Evolutionary conservation across 495 filamentous ascomycete genomes (phyloP).

Genomic region (Hyaloscypha variabilis): DNA sequence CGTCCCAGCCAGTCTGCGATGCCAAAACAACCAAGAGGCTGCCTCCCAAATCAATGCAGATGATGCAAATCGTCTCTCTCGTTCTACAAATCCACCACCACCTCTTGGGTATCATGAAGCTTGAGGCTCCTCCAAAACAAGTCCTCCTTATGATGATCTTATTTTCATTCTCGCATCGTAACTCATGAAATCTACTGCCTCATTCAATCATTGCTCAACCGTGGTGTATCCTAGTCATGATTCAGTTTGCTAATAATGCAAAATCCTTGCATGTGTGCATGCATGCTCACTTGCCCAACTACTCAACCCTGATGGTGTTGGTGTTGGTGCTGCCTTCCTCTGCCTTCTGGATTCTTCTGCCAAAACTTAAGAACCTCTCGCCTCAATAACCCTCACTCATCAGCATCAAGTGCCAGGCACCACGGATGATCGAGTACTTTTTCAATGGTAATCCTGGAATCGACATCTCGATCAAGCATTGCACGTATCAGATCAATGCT

Average conservation of each 20-base stretch:
- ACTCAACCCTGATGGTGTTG: no score
- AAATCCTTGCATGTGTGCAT: not conserved
- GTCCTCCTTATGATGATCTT: not conserved
- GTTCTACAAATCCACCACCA: not conserved
- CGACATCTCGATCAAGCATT: slow-evolving; percentile 92
- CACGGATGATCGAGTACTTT: slow-evolving; percentile 87
- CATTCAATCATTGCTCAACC: not conserved
- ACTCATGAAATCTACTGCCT: slow-evolving; percentile 15
- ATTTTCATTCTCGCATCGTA: not conserved
- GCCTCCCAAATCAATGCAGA: not conserved
- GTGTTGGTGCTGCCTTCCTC: not conserved
- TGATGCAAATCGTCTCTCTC: not conserved
- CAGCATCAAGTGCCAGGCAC: slow-evolving; percentile 35
- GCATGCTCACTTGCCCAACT: not conserved
- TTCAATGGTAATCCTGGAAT: slow-evolving; percentile 76
- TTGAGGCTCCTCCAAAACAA: not conserved
- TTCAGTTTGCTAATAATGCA: not conserved
- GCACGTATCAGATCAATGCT: slow-evolving; percentile 86
- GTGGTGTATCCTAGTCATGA: not conserved
- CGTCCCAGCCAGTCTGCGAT: not conserved
- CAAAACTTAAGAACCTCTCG: slow-evolving; percentile 6
- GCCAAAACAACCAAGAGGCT: not conserved
- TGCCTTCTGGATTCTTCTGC: not conserved
- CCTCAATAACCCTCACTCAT: slow-evolving; percentile 24
- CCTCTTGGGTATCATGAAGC: slow-evolving; percentile 23